A percentile compares a stretch with the other conserved stretches of the same genome.
Evolutionary conservation across 2,329 filamentous ascomycete genomes (phyloP).

Genomic region (Ploettnerulaceae sp.): DNA sequence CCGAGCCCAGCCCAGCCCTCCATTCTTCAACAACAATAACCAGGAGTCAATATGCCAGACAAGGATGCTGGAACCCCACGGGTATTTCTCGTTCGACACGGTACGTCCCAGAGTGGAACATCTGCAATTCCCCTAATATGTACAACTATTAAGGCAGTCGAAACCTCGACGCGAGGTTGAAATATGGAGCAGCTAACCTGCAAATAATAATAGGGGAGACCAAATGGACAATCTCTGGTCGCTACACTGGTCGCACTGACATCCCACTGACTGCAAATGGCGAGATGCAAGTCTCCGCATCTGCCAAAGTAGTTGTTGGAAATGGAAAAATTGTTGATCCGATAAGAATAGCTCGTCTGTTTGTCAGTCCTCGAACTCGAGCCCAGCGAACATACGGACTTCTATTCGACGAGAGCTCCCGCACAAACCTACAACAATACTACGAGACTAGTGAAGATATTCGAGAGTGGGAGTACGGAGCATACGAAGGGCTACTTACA

Average conservation of each 20-base stretch:
- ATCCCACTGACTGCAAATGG: constrained; percentile 39
- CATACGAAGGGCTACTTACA: constrained; percentile 44
- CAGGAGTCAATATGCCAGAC: constrained; percentile 32
- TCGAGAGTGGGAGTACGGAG: constrained; percentile 48
- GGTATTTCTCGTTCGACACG: constrained; percentile 39
- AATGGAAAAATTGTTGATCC: no score
- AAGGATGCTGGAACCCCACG: constrained; percentile 36
- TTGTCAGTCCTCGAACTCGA: constrained; percentile 43
- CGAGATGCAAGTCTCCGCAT: constrained; percentile 40
- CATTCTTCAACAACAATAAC: neutral
- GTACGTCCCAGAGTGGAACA: constrained; percentile 25
- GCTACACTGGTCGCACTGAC: constrained; percentile 41
- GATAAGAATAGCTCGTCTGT: constrained; percentile 41
- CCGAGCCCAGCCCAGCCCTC: no score
- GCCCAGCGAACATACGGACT: constrained; percentile 44
- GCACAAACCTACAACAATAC: constrained; percentile 22
- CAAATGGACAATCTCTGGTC: constrained; percentile 44
- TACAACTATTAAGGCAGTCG: neutral
- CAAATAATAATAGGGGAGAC: constrained; percentile 37
- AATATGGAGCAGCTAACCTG: no score
- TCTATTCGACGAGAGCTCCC: constrained; percentile 36
- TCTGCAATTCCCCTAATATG: neutral
- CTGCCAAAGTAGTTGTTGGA: constrained; percentile 38
- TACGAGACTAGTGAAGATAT: constrained; percentile 40
- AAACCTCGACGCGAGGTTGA: no score